A percentile compares a stretch with the other conserved stretches of the same genome.
phyloP scores from a whole-genome alignment of 176 grass and related monocot genomes.

The Juncus inflexus region DNA sequence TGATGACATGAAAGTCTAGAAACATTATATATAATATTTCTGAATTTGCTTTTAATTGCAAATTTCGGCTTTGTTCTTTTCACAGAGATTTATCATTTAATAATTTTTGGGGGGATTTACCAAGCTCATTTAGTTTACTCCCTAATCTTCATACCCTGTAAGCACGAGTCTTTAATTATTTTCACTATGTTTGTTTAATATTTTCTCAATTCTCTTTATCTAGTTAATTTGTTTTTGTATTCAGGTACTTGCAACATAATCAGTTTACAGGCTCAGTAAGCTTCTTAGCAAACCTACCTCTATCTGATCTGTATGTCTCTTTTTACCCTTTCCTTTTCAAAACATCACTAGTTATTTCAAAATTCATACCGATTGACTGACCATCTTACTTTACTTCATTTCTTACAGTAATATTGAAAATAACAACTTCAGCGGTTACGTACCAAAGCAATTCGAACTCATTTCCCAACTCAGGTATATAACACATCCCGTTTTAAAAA shows the following conservation, averaged over 20 bases:
- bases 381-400: slow-evolving; percentile 5
- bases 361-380: no score
- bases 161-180: slow-evolving; percentile 23
- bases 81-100: slow-evolving; percentile 89
- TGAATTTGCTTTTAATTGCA: slow-evolving; percentile 8
- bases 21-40: slow-evolving; percentile 46
- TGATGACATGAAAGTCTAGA: slow-evolving; percentile 50
- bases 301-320: slow-evolving; percentile 74
- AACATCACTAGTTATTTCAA: slow-evolving; percentile 4
- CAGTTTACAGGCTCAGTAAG: slow-evolving; percentile 77
- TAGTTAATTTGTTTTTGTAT: slow-evolving; percentile 20
- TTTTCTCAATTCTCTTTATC: slow-evolving; percentile 14
- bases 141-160: slow-evolving; percentile 70
- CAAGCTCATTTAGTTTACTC: slow-evolving; percentile 71
- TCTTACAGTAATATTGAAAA: slow-evolving; percentile 69
- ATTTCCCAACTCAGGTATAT: slow-evolving; percentile 64
- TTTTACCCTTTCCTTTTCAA: slow-evolving; percentile 19
- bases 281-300: slow-evolving; percentile 64
- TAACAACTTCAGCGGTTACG: slow-evolving; percentile 83
- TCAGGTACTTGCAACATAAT: slow-evolving; percentile 81
- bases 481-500: no score
- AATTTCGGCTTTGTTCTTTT: slow-evolving; percentile 14
- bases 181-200: slow-evolving; percentile 26
- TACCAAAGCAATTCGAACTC: slow-evolving; percentile 70
- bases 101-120: slow-evolving; percentile 57